A percentile compares a stretch with the other conserved stretches of the same genome.
Evolutionary conservation across 139 green algal species (phyloP).

Genomic region (Tetraselmis striata): DNA sequence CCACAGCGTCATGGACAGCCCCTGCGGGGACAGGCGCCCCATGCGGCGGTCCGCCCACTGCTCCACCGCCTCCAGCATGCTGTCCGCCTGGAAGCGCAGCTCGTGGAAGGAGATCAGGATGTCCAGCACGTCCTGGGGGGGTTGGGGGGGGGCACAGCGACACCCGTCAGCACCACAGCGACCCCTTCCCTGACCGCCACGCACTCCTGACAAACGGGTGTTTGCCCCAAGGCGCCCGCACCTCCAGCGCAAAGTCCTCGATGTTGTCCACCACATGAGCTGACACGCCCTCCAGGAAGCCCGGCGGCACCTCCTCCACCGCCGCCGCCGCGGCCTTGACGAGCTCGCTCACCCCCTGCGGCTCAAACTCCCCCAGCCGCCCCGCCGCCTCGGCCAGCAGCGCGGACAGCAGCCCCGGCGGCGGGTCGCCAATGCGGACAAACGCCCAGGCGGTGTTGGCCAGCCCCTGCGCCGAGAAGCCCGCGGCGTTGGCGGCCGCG

Average conservation of each 20-base stretch:
- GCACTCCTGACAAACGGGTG: too few relatives aligned
- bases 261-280: background rate
- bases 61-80: background rate
- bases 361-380: background rate
- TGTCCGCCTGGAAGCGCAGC: background rate
- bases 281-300: background rate
- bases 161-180: background rate
- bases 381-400: background rate
- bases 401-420: background rate
- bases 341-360: background rate
- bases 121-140: background rate
- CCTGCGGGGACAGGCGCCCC: background rate
- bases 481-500: background rate
- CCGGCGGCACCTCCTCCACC: background rate
- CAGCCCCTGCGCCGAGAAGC: background rate
- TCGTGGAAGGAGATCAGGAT: background rate
- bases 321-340: background rate
- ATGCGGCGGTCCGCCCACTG: background rate
- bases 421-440: background rate
- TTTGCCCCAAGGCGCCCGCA: background rate
- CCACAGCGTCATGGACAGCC: background rate
- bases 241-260: background rate
- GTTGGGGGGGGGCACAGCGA: background rate
- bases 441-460: background rate
- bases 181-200: too few relatives aligned